Base-by-base conservation (phyloP, 495 filamentous ascomycete genomes). In the Aspergillus indologenus region DNA sequence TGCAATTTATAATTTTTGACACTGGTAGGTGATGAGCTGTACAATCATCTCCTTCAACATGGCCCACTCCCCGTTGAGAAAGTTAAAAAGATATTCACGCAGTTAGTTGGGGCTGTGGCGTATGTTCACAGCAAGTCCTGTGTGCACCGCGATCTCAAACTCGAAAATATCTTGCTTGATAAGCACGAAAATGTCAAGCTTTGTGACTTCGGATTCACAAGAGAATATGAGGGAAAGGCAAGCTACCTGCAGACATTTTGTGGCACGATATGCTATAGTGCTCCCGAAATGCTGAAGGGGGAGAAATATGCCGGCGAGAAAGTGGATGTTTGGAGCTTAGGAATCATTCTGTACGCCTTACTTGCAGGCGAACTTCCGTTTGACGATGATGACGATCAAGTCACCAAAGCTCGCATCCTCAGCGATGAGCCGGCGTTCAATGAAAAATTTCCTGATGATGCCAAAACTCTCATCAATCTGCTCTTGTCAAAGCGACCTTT, bases 241-340 rank as follows among this genome's bases (percentile, higher is more conserved):
- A 97, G 91, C 75, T 94, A 98, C 65, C 74, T 98, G 53, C 94
- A 98, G 70, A 98, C 94, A 1, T 98, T 96, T 71, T 98, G 94
- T 73, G 94, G 94, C 17, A 98, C 94, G 3, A 87, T 98, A 60
- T 97, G 92, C 75, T 98, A 98, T 73, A 96, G 91, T 59, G 94
- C 94, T 8, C 94, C 94, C 2, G 94, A 98, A 69, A 98, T 98
- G 94, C 81, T 98, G 34, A 96, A 94, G 69, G 95, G 92, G 42
- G 94, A 98, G 73, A 98, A 95, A 69, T 98, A 98, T 68, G 92
- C 91, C 0, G 92, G 91, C 1, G 92, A 97, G 75, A 96, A 95
- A 71, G 94, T 98, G 56, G 94, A 98, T 69, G 90, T 98, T 6
- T 98, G 94, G 94, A 98, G 94, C 70, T 73, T 98, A 65, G 94